These are phyloP conservation scores for Hemileccinum impolitum DNA, from an alignment of 768 basidiomycete genomes.

Conservation along the genomic window DNA sequence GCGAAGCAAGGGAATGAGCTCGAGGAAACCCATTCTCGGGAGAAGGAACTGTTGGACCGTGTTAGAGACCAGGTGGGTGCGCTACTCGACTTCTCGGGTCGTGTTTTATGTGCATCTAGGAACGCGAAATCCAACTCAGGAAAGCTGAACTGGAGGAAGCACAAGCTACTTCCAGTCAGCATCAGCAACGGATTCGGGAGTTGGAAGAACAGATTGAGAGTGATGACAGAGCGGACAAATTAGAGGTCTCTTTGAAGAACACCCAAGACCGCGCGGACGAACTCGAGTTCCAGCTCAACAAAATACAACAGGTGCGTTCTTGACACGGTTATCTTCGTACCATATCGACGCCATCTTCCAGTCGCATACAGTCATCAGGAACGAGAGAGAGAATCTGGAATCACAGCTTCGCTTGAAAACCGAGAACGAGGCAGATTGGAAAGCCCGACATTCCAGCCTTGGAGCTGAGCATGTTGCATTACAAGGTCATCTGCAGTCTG, in stretches of 20 bases:
- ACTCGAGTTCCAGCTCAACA: slow-evolving; percentile 77
- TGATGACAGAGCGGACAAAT: slow-evolving; percentile 74
- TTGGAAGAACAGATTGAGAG: slow-evolving; percentile 80
- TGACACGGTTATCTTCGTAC: background rate
- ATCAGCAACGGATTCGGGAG: slow-evolving; percentile 60
- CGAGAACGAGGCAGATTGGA: slow-evolving; percentile 47
- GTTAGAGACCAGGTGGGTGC: slow-evolving; percentile 30
- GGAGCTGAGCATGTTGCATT: slow-evolving; percentile 37
- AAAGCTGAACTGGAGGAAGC: slow-evolving; percentile 51
- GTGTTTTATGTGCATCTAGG: slow-evolving; percentile 37
- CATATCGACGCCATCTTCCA: slow-evolving; percentile 25
- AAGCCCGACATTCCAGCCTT: slow-evolving; percentile 45
- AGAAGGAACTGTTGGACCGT: slow-evolving; percentile 47
- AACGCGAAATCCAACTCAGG: slow-evolving; percentile 71
- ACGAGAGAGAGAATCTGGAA: slow-evolving; percentile 58
- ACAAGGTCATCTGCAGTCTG: slow-evolving; percentile 41
- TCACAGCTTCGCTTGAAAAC: slow-evolving; percentile 40
- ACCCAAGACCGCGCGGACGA: slow-evolving; percentile 81
- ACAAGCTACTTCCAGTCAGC: slow-evolving; percentile 50
- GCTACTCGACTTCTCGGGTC: background rate
- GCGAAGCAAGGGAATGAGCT: slow-evolving; percentile 41
- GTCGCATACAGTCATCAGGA: slow-evolving; percentile 56
- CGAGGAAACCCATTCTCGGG: slow-evolving; percentile 36
- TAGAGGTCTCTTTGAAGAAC: slow-evolving; percentile 71
- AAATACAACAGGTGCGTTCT: slow-evolving; percentile 64